phyloP scores from a whole-genome alignment of 176 grass and related monocot genomes.

The Oryza glaberrima region DNA sequence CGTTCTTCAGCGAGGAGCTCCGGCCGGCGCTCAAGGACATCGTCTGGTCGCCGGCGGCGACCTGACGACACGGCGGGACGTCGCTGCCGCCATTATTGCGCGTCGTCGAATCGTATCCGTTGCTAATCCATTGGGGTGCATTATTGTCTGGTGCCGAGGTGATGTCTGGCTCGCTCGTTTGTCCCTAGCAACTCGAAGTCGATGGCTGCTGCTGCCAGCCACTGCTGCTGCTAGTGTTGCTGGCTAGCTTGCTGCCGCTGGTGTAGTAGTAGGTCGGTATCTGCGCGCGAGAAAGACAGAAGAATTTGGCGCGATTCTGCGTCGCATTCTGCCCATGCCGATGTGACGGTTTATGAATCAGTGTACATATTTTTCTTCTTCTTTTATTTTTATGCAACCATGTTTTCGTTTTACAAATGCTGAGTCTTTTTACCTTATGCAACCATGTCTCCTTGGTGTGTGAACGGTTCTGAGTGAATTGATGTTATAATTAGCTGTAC shows the following conservation, averaged over 20 bases:
- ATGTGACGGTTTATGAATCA: neutral
- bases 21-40: slow-evolving; percentile 48
- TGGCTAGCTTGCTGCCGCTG: neutral
- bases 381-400: too few relatives aligned
- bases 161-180: neutral
- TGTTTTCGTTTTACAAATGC: too few relatives aligned
- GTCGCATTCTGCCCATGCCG: neutral
- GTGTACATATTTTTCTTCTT: too few relatives aligned
- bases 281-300: slow-evolving; percentile 1
- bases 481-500: too few relatives aligned
- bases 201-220: neutral
- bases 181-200: neutral
- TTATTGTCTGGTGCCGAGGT: slow-evolving; percentile 35
- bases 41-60: slow-evolving; percentile 36
- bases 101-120: neutral
- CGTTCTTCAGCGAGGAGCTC: slow-evolving; percentile 44
- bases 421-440: too few relatives aligned
- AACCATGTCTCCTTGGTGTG: too few relatives aligned
- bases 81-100: slow-evolving; percentile 29
- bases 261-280: neutral
- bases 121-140: slow-evolving; percentile 21
- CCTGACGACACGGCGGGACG: neutral
- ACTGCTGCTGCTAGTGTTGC: neutral
- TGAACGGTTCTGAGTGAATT: too few relatives aligned
- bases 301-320: slow-evolving; percentile 3